phyloP scores from a whole-genome alignment of 345 rosid species.

The Eucalyptus leucophloia region DNA sequence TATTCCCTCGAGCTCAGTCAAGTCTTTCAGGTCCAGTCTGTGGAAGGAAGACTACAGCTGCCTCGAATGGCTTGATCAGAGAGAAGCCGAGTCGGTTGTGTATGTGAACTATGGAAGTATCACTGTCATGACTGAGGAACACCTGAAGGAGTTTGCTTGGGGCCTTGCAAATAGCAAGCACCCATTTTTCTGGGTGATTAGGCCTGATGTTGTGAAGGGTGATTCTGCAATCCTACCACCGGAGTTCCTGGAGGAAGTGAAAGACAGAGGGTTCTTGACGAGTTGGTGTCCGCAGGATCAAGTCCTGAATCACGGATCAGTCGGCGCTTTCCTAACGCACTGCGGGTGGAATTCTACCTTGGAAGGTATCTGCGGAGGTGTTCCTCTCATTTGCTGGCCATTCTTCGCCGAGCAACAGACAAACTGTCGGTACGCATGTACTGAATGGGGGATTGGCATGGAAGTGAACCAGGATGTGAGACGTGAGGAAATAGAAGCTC shows the following conservation, averaged over 20 bases:
- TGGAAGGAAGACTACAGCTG: constrained; percentile 1
- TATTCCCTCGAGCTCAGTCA: background rate
- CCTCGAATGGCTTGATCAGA: constrained; percentile 4
- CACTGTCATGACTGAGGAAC: background rate
- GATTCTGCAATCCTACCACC: constrained; percentile 1
- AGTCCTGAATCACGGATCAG: constrained; percentile 10
- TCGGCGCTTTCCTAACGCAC: constrained; percentile 17
- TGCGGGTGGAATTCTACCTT: constrained; percentile 22
- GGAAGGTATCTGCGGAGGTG: constrained; percentile 7
- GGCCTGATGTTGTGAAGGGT: constrained; percentile 11
- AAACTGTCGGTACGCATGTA: constrained; percentile 4
- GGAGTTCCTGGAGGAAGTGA: constrained; percentile 2
- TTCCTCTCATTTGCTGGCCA: constrained; percentile 18
- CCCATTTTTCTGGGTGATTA: constrained; percentile 19
- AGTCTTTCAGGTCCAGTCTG: background rate
- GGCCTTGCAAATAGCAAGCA: constrained; percentile 18
- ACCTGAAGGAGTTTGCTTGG: constrained; percentile 22
- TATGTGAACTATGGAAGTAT: constrained; percentile 10
- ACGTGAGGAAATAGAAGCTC: background rate
- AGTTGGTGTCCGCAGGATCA: constrained; percentile 16
- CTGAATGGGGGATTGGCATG: constrained; percentile 5
- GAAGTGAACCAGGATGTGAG: background rate
- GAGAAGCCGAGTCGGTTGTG: background rate
- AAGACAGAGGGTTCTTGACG: constrained; percentile 7
- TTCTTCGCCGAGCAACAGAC: constrained; percentile 18